phyloP scores from a whole-genome alignment of 129 eudicot species.

The Silybum marianum region DNA sequence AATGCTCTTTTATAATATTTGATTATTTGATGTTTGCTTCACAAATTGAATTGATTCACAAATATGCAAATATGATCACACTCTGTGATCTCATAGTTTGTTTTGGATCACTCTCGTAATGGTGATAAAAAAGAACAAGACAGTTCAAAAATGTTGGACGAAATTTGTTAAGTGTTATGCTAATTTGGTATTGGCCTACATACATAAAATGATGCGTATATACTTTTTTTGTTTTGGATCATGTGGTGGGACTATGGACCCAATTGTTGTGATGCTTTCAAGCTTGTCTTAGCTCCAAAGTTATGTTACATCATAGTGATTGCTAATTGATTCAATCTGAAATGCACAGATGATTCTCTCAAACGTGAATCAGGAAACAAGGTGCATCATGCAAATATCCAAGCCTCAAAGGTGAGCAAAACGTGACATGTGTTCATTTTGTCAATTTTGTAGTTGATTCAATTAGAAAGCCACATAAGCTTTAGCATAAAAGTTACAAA shows the following conservation, averaged over 20 bases:
- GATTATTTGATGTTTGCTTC: neutral
- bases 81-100: constrained; percentile 19
- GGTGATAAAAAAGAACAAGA: neutral
- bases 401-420: constrained; percentile 80
- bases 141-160: neutral
- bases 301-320: neutral
- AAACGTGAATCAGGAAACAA: constrained; percentile 86
- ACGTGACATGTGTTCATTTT: neutral
- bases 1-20: neutral
- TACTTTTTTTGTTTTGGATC: neutral
- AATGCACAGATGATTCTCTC: constrained; percentile 78
- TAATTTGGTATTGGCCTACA: neutral
- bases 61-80: neutral
- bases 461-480: neutral
- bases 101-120: neutral
- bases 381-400: constrained; percentile 92
- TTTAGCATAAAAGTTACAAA: neutral
- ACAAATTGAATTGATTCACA: neutral
- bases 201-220: constrained; percentile 7
- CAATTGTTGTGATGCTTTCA: neutral
- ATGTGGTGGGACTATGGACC: neutral
- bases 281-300: neutral
- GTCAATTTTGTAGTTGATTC: neutral
- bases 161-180: neutral
- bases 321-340: constrained; percentile 8